Evolutionary conservation across 345 rosid species (phyloP).

Genomic region (Cardamine chenopodiifolia): DNA sequence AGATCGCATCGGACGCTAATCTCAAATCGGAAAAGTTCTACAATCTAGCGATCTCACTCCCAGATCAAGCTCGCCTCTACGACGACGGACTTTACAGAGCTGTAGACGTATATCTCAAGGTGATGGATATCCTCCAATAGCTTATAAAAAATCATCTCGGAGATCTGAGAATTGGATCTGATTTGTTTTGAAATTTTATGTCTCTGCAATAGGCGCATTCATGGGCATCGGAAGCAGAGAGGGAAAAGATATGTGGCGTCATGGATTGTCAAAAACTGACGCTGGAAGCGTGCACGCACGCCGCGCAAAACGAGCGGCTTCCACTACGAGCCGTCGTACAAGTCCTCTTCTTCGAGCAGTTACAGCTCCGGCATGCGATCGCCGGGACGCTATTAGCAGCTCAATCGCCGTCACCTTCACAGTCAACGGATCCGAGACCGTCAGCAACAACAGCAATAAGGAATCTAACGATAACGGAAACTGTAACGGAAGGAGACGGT

Average conservation of each 20-base stretch:
- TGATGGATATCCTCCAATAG: conserved; percentile 9
- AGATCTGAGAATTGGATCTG: conserved; percentile 14
- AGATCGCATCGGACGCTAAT: conserved; percentile 91
- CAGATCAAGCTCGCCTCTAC: conserved; percentile 82
- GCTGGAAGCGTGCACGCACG: conserved; percentile 97
- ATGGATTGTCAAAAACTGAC: conserved; percentile 94
- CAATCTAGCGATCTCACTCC: conserved; percentile 68
- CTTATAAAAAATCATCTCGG: neutral
- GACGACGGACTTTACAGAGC: conserved; percentile 99
- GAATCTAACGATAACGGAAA: conserved; percentile 28
- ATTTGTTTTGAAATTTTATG: neutral
- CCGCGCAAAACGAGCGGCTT: conserved; percentile 95
- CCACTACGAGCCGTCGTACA: conserved; percentile 94
- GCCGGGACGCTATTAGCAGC: conserved; percentile 79
- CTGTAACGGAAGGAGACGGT: conserved; percentile 43
- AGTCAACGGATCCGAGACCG: conserved; percentile 46
- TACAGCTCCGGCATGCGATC: conserved; percentile 87
- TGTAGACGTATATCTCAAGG: conserved; percentile 94
- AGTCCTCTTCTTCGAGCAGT: conserved; percentile 95
- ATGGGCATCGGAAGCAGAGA: conserved; percentile 75
- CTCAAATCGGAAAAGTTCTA: conserved; percentile 79
- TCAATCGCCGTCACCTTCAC: conserved; percentile 50
- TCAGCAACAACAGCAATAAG: conserved; percentile 40
- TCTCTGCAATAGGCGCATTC: conserved; percentile 73
- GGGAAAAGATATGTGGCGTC: conserved; percentile 81